Base-by-base conservation (phyloP, 1,284 basidiomycete species). In the Megacollybia platyphylla region DNA sequence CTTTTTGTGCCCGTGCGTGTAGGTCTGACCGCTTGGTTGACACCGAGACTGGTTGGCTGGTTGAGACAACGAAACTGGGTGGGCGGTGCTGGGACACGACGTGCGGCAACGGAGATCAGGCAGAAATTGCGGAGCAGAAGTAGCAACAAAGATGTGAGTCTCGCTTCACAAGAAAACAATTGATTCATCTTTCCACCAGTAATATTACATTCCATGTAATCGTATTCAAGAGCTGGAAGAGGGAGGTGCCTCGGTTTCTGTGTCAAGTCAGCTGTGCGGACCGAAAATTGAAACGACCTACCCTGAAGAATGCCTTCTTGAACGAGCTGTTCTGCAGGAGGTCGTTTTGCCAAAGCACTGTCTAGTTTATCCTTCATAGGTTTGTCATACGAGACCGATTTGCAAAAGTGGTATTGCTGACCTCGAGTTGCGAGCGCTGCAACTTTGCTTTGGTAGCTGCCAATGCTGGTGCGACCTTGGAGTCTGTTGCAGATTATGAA, bases 1-100 rank as follows among this genome's bases (percentile, higher is more conserved):
- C 58, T 91, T 0, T 82, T 97, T 54, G 58, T 97, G n/a, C 94
- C 96, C 5, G 60, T 97, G 15, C 67, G 96, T 17, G 77, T 97
- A 0, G 93, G 89, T 0, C 60, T 94, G 48, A 97, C 94, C 0
- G 91, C 89, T 1, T 83, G 80, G 0, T 64, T 91, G 46, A 96
- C 92, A 1, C 93, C 93, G 0, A 73, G 71, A 52, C 62, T 96
- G 18, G 92, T 96, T 3, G 69, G 70, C 24, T 92, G 85, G 83
- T 61, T 94, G 44, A 67, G 73, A 26, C 62, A 59, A 17, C 63
- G 79, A 48, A 89, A 89, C 1, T 93, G 87, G 87, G 74, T 71
- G 3, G 80, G 83, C 9, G 64, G 73, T 31, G 71, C 67, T 15
- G 84, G 83, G 5, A 70, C 81, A n/a, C 68, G 62, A 49, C 68